Evolutionary conservation across 768 basidiomycete species (phyloP), one percentile per base, ranked within the genome.

Genomic region (Chlorophyllum brunneum): DNA sequence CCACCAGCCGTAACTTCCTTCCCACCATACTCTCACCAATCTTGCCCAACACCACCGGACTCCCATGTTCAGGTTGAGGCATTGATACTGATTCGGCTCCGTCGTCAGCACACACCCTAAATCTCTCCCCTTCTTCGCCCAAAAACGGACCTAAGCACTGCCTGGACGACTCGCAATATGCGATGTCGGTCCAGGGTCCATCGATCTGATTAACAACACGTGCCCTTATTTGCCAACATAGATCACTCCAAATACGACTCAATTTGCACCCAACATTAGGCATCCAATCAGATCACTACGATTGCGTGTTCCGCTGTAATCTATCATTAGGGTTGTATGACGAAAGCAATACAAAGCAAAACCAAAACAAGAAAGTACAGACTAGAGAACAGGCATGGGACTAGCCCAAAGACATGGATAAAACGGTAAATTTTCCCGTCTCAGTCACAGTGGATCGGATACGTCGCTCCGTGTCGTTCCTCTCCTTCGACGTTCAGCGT

Each of bases 1-100:
- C 84, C 22, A 79, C 78, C 41, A 86, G 65, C 51, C 83, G 72
- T 55, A 86, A 57, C 66, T 86, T 86, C 49, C 67, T 68, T 40
- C 79, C 79, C 40, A 71, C 58, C 30, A 76, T 57, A 13, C 63
- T 59, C 16, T 70, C 63, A 23, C 64, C 61, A 38, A 84, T 63
- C 34, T 66, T 69, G 47, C 68, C 63, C 34, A 85, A 47, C 62
- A 65, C 70, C 41, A 70, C 74, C 18, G 76, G 72, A 38, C 56
- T 68, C n/a, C 78, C 81, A 48, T 63, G 61, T 36, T 79, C 76
- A 42, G 78, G 72, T 56, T 74, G 74, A 38, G 77, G 71, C 80
- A 81, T 81, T 26, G 41, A 54, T n/a, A 29, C 29, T 29, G 34
- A 53, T 27, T 53, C 43, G 37, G 44, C 36, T 24, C 36, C 44